Conservation (phyloP, 495 filamentous ascomycete species). For the Aspergillus haitiensis region DNA sequence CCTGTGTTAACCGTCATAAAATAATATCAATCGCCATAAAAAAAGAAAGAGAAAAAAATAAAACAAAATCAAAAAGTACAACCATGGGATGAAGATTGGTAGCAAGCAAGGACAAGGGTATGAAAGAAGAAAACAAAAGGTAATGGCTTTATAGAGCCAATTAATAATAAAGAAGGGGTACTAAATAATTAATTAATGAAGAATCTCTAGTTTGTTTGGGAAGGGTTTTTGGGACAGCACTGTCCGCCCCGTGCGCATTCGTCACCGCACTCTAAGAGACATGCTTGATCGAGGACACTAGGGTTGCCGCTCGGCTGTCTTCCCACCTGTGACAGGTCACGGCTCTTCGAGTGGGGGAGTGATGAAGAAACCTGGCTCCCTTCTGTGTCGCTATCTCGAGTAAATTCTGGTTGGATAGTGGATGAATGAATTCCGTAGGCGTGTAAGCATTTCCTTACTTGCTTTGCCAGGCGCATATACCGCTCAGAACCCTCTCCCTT, state of each 20-base stretch:
- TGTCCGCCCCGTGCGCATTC: conserved; percentile 68
- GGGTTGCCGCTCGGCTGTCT: conserved; percentile 44
- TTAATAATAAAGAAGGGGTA: neutral
- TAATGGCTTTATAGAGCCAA: neutral
- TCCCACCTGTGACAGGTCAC: conserved; percentile 18
- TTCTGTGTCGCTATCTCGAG: conserved; percentile 59
- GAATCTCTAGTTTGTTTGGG: conserved; percentile 15
- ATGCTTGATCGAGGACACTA: conserved; percentile 59
- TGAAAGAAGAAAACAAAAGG: neutral
- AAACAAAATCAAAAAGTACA: neutral
- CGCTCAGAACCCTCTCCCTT: conserved; percentile 68
- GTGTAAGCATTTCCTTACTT: conserved; percentile 81
- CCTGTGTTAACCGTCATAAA: neutral
- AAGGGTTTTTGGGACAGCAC: conserved; percentile 64
- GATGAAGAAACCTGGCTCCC: conserved; percentile 30
- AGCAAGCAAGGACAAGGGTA: neutral
- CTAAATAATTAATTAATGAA: neutral
- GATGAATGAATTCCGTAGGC: conserved; percentile 97
- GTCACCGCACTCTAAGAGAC: conserved; percentile 84
- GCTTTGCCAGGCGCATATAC: conserved; percentile 85
- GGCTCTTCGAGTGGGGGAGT: too few species aligned
- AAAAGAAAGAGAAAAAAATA: neutral
- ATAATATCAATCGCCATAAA: neutral
- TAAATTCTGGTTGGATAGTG: conserved; percentile 96
- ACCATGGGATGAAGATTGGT: too few species aligned